Evolutionary conservation across 306 rosid species (phyloP), one percentile per base, ranked within the genome.

Genomic region (Quercus ilex): DNA sequence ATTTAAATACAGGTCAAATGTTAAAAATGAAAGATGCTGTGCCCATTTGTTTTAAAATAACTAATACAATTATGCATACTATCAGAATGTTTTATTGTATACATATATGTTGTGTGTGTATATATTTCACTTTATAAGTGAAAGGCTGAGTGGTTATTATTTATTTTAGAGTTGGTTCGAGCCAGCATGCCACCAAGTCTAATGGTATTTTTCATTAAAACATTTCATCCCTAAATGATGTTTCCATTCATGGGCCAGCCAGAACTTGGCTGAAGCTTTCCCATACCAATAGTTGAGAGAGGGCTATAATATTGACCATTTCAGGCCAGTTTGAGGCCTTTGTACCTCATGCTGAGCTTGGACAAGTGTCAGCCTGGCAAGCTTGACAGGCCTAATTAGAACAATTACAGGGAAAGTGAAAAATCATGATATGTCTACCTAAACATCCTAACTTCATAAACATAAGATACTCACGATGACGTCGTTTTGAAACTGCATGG

Each of bases 381-480:
- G 52, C 10, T 35, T 67, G 52, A 67, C 15, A 67, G 72, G 51
- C 15, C 49, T 33, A 67, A 67, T 8, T 13, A 25, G 35, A 10
- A 67, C 49, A 67, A 18, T 13, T 5, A 63, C 19, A 33, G 25
- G 52, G 15, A 67, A 11, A 67, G 19, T 33, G 52, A 33, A 67
- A 35, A 67, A 18, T 31, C 49, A 33, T 31, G 19, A 21, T 20
- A 58, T 21, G 25, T 58, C 64, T 20, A 59, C 17, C 65, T 9
- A 59, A 59, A 28, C 52, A 15, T 33, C 28, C 35, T 33, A 67
- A 67, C 8, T 31, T 67, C 72, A 67, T 33, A 28, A 35, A n/a
- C 78, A 76, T 76, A 81, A 73, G 60, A 77, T 83, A 90, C 99
- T 96, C 86, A 96, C 99, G 11, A 3, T 0, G 92, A 67, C 91